A percentile compares a stretch with the other conserved stretches of the same genome.
These are phyloP conservation scores for Irpex rosettiformis DNA, from an alignment of 1,284 basidiomycete species.

Conservation along the genomic window DNA sequence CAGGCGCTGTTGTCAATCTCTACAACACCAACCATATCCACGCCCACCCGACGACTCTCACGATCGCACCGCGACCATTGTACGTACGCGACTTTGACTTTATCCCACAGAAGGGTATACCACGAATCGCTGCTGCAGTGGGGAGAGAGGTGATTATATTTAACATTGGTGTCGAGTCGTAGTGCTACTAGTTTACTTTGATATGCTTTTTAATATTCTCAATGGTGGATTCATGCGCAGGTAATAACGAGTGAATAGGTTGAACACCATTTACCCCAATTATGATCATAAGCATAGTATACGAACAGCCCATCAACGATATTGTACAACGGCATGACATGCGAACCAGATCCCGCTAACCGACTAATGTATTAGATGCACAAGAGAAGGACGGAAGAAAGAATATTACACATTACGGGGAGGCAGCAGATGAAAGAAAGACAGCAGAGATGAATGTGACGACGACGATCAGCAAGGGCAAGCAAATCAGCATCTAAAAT, in stretches of 20 bases:
- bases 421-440: not conserved
- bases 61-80: slow-evolving; percentile 56
- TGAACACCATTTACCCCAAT: no score
- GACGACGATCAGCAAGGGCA: slow-evolving; percentile 7
- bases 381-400: not conserved
- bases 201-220: no score
- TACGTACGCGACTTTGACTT: slow-evolving; percentile 75
- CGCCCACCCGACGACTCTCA: slow-evolving; percentile 57
- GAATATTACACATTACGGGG: slow-evolving; percentile 1
- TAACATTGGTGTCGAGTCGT: slow-evolving; percentile 34
- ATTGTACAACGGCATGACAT: not conserved
- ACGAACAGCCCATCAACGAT: not conserved
- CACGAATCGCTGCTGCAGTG: slow-evolving; percentile 63
- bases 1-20: slow-evolving; percentile 66
- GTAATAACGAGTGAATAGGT: no score
- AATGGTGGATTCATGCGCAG: no score
- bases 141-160: slow-evolving; percentile 47
- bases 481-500: not conserved
- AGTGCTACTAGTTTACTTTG: not conserved
- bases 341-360: not conserved
- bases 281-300: not conserved
- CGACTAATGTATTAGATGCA: not conserved
- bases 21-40: slow-evolving; percentile 62
- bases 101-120: slow-evolving; percentile 50
- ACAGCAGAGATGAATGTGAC: not conserved